Evolutionary conservation across 164 flowering plant species (phyloP).

Genomic region (Aristolochia californica): DNA sequence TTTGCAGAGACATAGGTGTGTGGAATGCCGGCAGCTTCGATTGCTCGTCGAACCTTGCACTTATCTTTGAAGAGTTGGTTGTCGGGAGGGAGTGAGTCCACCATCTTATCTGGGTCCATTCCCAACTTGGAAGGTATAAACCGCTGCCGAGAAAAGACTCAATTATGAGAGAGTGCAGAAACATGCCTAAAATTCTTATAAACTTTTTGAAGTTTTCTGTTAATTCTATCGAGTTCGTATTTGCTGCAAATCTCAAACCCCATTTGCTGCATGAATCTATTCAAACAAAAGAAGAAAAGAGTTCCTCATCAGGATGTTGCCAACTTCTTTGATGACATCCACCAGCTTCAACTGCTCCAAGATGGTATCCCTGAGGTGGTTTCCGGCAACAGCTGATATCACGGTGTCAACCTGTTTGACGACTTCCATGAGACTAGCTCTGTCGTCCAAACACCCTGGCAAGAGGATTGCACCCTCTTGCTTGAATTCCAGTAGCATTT

Average conservation of each 20-base stretch:
- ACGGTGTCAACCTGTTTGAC: constrained; percentile 3
- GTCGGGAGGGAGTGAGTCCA: constrained; percentile 1
- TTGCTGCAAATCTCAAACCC: too few species aligned
- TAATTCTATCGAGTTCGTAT: too few species aligned
- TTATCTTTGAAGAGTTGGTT: constrained; percentile 2
- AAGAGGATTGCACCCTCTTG: constrained; percentile 2
- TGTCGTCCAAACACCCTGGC: constrained; percentile 1
- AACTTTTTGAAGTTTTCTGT: too few species aligned
- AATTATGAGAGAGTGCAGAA: neutral
- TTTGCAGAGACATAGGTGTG: constrained; percentile 7
- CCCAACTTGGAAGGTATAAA: constrained; percentile 6
- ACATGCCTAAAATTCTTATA: neutral
- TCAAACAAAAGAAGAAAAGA: too few species aligned
- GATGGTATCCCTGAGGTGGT: constrained; percentile 5
- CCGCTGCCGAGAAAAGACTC: neutral
- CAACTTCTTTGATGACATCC: constrained; percentile 3
- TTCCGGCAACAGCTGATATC: constrained; percentile 4
- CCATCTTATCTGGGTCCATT: constrained; percentile 7
- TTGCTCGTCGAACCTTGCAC: constrained; percentile 3
- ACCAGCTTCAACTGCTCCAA: constrained; percentile 7
- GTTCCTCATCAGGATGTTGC: constrained; percentile 1
- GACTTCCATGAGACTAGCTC: constrained; percentile 1
- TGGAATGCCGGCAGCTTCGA: constrained; percentile 6
- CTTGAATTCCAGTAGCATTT: constrained; percentile 2
- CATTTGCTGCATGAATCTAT: neutral